Percentiles rank a stretch among this genome's conserved stretches.
These are phyloP conservation scores for Salvia hispanica DNA, from an alignment of 257 asterid genomes.

Conservation along the genomic window DNA sequence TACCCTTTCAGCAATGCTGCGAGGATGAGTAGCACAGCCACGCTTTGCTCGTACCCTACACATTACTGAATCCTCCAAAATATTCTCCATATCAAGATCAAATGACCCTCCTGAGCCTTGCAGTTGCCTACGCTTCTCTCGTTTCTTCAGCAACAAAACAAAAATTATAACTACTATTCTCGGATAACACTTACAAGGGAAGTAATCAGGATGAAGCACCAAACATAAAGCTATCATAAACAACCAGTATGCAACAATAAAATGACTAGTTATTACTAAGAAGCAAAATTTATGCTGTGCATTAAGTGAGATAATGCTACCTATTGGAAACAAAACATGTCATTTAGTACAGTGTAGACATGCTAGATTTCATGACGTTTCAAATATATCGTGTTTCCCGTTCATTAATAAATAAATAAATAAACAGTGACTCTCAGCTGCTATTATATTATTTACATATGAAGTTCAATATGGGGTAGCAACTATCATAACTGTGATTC, in stretches of 20 bases:
- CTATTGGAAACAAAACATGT: neutral
- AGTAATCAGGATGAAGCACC: constrained; percentile 21
- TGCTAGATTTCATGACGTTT: neutral
- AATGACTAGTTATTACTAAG: neutral
- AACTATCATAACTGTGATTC: neutral
- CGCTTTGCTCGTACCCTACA: constrained; percentile 93
- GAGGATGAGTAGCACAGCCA: constrained; percentile 98
- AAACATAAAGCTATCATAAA: constrained; percentile 8
- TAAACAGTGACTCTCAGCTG: neutral
- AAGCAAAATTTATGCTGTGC: neutral
- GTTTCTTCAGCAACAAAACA: constrained; percentile 57
- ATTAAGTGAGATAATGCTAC: neutral
- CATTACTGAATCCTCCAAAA: constrained; percentile 77
- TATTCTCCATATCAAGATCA: constrained; percentile 81
- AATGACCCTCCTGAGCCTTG: constrained; percentile 49
- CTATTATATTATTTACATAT: neutral
- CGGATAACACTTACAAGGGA: neutral
- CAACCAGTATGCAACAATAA: constrained; percentile 14
- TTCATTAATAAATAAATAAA: neutral
- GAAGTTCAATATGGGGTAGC: constrained; percentile 10
- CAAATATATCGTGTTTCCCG: neutral
- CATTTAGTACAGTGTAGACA: neutral
- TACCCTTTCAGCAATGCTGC: constrained; percentile 98
- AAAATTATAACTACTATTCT: constrained; percentile 22
- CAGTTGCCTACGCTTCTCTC: constrained; percentile 54